Evolutionary conservation across 202 grass and related monocot species (phyloP).

Genomic region (Dendrocalamus latiflorus): DNA sequence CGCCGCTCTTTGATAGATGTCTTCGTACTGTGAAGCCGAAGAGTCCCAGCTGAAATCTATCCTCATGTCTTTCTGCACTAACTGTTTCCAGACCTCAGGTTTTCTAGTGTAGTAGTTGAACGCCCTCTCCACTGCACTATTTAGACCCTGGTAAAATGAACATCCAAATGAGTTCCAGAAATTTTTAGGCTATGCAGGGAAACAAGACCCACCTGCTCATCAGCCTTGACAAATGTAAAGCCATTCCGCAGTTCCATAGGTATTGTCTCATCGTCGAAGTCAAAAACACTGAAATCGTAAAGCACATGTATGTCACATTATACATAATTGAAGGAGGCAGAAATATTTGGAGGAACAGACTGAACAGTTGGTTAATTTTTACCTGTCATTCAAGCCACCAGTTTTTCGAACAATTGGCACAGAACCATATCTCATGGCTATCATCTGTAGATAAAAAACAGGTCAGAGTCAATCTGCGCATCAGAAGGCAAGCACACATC

Average conservation of each 20-base stretch:
- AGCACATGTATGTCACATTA: not conserved
- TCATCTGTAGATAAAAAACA: too few relatives aligned
- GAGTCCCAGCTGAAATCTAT: slow-evolving; percentile 93
- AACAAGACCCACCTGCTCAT: slow-evolving; percentile 64
- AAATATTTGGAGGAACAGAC: not conserved
- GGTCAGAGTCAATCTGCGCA: too few relatives aligned
- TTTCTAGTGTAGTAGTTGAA: slow-evolving; percentile 70
- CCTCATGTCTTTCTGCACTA: slow-evolving; percentile 72
- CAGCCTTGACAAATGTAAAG: slow-evolving; percentile 74
- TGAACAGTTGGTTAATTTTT: not conserved
- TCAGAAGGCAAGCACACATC: too few relatives aligned
- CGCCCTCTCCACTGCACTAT: slow-evolving; percentile 59
- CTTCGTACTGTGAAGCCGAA: slow-evolving; percentile 70
- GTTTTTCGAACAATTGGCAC: slow-evolving; percentile 90
- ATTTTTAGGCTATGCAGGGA: not conserved
- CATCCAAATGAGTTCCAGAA: not conserved
- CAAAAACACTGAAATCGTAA: slow-evolving; percentile 69
- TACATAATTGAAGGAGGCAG: not conserved
- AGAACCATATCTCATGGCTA: too few relatives aligned
- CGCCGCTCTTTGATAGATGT: slow-evolving; percentile 65
- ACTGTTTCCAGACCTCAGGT: slow-evolving; percentile 64
- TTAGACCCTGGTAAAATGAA: slow-evolving; percentile 53
- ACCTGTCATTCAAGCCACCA: slow-evolving; percentile 96
- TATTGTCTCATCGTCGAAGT: slow-evolving; percentile 59
- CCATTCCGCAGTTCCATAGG: slow-evolving; percentile 67